Percentiles rank a stretch among this genome's conserved stretches.
Evolutionary conservation across 106 monocot species (phyloP).

Genomic region (Agapanthus africanus): DNA sequence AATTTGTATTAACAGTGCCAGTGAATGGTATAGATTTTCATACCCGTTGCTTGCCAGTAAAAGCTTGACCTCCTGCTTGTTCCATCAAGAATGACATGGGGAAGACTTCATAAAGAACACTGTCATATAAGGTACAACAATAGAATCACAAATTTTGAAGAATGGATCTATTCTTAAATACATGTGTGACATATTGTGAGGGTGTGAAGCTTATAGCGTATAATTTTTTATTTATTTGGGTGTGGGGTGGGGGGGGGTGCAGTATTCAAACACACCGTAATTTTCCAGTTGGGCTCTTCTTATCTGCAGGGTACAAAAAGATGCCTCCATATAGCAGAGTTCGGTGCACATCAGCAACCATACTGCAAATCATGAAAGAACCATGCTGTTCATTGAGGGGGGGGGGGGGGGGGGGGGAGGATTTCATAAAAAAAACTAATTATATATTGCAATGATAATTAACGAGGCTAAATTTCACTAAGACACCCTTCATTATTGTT

Average conservation of each 20-base stretch:
- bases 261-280: slow-evolving; percentile 39
- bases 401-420: no score
- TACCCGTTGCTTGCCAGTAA: slow-evolving; percentile 91
- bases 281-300: slow-evolving; percentile 90
- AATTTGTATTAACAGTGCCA: no score
- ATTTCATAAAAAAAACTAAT: no score
- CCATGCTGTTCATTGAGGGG: slow-evolving; percentile 54
- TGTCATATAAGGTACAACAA: neutral
- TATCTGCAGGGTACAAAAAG: slow-evolving; percentile 87
- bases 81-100: slow-evolving; percentile 19
- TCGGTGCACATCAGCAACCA: slow-evolving; percentile 98
- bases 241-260: neutral
- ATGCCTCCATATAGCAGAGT: slow-evolving; percentile 91
- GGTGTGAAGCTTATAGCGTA: neutral
- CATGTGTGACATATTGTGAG: neutral
- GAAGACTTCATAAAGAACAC: slow-evolving; percentile 35
- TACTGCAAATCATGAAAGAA: slow-evolving; percentile 24
- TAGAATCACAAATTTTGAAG: no score
- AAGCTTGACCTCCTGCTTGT: slow-evolving; percentile 98
- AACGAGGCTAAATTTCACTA: no score
- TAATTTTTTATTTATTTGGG: neutral
- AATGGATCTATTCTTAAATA: no score
- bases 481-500: no score
- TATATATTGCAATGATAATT: no score
- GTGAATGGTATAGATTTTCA: no score